Base-by-base conservation (phyloP, 768 basidiomycete genomes). In the Mycena pura region DNA sequence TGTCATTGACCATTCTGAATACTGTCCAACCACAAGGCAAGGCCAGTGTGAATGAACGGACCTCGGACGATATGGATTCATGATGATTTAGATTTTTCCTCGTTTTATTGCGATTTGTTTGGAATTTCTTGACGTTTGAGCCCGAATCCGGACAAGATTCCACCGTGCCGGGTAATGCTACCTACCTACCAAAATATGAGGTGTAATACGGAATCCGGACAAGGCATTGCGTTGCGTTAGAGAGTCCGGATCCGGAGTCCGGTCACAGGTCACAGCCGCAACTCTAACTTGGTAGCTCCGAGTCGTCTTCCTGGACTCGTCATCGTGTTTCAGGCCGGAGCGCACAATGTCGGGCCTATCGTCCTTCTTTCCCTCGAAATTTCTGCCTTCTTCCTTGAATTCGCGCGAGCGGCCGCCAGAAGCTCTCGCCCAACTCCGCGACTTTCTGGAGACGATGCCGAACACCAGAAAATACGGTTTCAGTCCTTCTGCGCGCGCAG, bases 371-470 rank as follows among this genome's bases (percentile, higher is more conserved):
- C 74, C 76, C 17, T 74, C 84, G 57, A 86, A 84, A 63, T 81
- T 85, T 47, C 78, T 86, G 5, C 73, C 78, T 24, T 84, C 52
- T 24, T 57, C 61, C 8, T 51, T 62, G 79, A 83, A 82, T 67
- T 75, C 81, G 10, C 81, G 84, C 55, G 86, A 87, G 71, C 77
- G 85, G 10, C 75, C 79, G 13, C 76, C 82, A 36, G 89, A 91
- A 73, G 83, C 88, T 13, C 79, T 92, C 3, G 84, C 88, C 13
- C 90, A 90, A 60, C 86, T 93, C 32, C 83, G 90, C 39, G 90
- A 90, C 66, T 81, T 85, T 2, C 82, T 93, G 62, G 91, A 93
- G 73, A 91, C 89, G 6, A 89, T 93, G 87, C 90, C 92, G 3
- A 86, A 86, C 39, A 87, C 89, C 5, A 77, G 89, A 63, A 92